These are phyloP conservation scores for Botrytis paeoniae DNA, from an alignment of 2,329 filamentous ascomycete species.

Conservation along the genomic window DNA sequence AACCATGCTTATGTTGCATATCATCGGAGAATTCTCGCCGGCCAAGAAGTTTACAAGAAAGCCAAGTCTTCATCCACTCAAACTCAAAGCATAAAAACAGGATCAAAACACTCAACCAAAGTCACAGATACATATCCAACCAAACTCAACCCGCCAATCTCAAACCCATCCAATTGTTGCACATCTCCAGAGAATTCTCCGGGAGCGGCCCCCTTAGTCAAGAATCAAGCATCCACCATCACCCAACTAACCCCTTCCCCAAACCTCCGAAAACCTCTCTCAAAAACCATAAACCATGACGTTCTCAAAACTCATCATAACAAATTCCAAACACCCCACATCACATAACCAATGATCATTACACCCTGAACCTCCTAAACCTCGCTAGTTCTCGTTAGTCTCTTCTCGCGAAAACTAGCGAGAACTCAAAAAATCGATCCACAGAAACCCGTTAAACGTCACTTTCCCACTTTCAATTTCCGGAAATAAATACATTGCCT, in stretches of 20 bases:
- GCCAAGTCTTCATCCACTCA: background rate
- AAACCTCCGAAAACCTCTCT: background rate
- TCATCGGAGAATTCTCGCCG: background rate
- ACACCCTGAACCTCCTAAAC: background rate
- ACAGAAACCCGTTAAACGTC: background rate
- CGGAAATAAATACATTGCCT: background rate
- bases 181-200: background rate
- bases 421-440: background rate
- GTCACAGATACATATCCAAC: accelerated
- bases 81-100: background rate
- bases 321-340: background rate
- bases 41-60: background rate
- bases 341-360: background rate
- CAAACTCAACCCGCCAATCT: accelerated
- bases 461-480: background rate
- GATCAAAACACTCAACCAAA: background rate
- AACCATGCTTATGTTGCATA: background rate
- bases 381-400: background rate
- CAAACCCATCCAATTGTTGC: background rate
- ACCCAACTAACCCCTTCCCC: too few species aligned
- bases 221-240: background rate
- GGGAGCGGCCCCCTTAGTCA: background rate
- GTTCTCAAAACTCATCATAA: background rate
- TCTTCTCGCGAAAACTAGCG: background rate
- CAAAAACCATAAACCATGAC: background rate